phyloP scores from a whole-genome alignment of 768 basidiomycete species.

The Kwoniella sp. region DNA sequence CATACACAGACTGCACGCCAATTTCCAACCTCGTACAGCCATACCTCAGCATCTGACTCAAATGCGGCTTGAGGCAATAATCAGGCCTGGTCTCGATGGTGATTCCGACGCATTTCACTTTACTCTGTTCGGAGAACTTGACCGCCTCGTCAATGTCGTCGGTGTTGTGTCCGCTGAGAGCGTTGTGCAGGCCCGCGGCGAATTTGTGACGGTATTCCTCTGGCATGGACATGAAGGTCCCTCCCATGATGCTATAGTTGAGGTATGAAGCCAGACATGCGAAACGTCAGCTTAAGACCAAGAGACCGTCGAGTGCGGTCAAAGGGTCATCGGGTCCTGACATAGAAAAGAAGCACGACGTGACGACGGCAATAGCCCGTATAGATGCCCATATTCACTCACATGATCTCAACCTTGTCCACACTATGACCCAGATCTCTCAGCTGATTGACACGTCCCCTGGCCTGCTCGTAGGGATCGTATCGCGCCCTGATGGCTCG shows the following conservation, averaged over 20 bases:
- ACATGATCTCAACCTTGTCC: slow-evolving; percentile 75
- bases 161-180: slow-evolving; percentile 91
- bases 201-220: slow-evolving; percentile 93
- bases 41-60: slow-evolving; percentile 98
- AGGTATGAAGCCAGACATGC: too few species aligned
- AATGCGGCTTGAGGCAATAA: slow-evolving; percentile 94
- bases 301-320: too few species aligned
- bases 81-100: slow-evolving; percentile 98
- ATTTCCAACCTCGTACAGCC: slow-evolving; percentile 98
- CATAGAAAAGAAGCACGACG: too few species aligned
- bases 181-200: slow-evolving; percentile 94
- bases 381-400: too few species aligned
- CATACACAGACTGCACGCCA: slow-evolving; percentile 97
- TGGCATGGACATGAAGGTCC: slow-evolving; percentile 99
- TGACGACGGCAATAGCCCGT: too few species aligned
- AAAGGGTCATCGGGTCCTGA: too few species aligned
- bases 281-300: too few species aligned
- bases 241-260: slow-evolving; percentile 83
- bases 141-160: slow-evolving; percentile 95
- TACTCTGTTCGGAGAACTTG: slow-evolving; percentile 90
- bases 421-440: slow-evolving; percentile 95
- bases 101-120: slow-evolving; percentile 97
- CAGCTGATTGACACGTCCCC: slow-evolving; percentile 92
- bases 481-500: slow-evolving; percentile 94
- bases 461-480: slow-evolving; percentile 96